Conservation (phyloP, 108 stramenopile species). For the Nitzschia sp. region DNA sequence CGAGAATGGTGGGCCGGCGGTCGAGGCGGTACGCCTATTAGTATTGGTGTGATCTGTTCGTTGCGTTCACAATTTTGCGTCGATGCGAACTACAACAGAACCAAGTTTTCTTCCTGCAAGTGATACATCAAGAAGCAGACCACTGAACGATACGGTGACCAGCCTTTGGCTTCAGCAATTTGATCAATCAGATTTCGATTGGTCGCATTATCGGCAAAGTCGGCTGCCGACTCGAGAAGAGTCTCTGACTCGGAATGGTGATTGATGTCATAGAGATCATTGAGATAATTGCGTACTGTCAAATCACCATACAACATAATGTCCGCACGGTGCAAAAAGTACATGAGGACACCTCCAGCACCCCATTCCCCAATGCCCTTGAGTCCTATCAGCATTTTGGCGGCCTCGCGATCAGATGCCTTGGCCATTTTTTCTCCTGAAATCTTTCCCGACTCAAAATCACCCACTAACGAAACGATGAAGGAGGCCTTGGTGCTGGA, state of each 20-base stretch:
- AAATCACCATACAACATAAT: slow-evolving; percentile 7
- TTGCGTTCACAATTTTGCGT: no score
- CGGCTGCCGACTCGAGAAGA: slow-evolving; percentile 1
- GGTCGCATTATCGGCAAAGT: background rate
- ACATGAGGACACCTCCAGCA: slow-evolving; percentile 4
- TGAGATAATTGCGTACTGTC: background rate
- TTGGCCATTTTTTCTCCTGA: slow-evolving; percentile 5
- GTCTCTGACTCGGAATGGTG: slow-evolving; percentile 1
- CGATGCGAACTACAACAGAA: slow-evolving; percentile 8
- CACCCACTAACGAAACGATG: slow-evolving; percentile 3
- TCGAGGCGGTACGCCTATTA: no score
- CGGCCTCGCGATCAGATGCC: slow-evolving; percentile 6
- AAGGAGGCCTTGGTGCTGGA: background rate
- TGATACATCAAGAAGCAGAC: slow-evolving; percentile 1
- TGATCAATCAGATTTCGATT: slow-evolving; percentile 1
- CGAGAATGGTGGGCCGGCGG: no score
- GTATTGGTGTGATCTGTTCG: no score
- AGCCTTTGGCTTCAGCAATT: background rate
- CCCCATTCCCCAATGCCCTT: background rate
- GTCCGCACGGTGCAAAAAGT: background rate
- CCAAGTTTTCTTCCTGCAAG: slow-evolving; percentile 5
- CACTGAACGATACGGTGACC: background rate
- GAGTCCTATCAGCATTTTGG: background rate
- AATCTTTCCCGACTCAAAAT: slow-evolving; percentile 5
- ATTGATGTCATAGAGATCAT: slow-evolving; percentile 11